Percentiles rank a stretch among this genome's conserved stretches.
Evolutionary conservation across 345 rosid species (phyloP).

Genomic region (Microthlaspi erraticum): DNA sequence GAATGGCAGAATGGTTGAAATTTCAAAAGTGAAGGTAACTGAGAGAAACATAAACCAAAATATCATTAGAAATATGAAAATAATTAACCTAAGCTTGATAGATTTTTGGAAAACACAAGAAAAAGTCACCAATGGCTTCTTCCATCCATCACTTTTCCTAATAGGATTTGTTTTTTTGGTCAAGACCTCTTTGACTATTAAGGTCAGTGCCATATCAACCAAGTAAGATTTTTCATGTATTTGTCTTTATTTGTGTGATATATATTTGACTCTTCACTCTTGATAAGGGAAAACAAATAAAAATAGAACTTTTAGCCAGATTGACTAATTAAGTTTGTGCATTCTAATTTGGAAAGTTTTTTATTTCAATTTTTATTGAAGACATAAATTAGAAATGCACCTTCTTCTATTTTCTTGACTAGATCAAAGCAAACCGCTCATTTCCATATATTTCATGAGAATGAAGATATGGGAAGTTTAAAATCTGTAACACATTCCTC

Average conservation of each 20-base stretch:
- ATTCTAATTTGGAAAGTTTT: not conserved
- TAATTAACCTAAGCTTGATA: not conserved
- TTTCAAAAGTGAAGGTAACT: no score
- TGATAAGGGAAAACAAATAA: not conserved
- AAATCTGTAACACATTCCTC: slow-evolving; percentile 1
- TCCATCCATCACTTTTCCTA: not conserved
- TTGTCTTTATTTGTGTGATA: not conserved
- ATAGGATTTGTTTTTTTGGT: slow-evolving; percentile 1
- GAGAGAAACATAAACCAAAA: no score
- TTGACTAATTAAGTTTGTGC: not conserved
- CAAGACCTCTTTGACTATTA: not conserved
- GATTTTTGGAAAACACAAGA: not conserved
- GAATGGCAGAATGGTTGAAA: no score
- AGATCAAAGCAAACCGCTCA: not conserved
- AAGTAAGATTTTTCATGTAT: slow-evolving; percentile 7
- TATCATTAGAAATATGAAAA: not conserved
- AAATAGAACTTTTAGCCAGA: not conserved
- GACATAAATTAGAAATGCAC: not conserved
- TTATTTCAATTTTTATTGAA: not conserved
- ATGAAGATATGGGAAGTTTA: not conserved
- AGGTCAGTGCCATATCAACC: slow-evolving; percentile 2
- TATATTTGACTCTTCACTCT: slow-evolving; percentile 8
- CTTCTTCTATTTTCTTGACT: not conserved
- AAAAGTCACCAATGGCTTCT: not conserved
- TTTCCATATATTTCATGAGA: not conserved